phyloP scores from a whole-genome alignment of 306 rosid species.

The Heteromeles arbutifolia region DNA sequence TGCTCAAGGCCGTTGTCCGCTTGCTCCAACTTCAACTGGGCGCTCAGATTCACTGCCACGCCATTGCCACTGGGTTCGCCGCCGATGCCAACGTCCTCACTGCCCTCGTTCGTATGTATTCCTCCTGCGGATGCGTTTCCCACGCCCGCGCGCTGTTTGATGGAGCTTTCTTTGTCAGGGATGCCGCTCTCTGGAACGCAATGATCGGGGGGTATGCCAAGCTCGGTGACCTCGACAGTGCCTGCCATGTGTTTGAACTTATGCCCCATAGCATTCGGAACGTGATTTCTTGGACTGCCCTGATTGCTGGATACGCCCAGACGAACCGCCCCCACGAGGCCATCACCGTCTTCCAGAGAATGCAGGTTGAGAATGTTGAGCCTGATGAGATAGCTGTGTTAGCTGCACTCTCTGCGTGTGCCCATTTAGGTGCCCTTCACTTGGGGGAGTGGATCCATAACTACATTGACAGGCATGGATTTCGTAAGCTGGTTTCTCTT shows the following conservation, averaged over 20 bases:
- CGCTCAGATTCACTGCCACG: slow-evolving; percentile 41
- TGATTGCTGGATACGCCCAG: slow-evolving; percentile 49
- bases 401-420: slow-evolving; percentile 66
- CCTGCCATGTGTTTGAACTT: slow-evolving; percentile 43
- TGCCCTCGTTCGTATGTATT: slow-evolving; percentile 53
- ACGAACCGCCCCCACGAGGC: slow-evolving; percentile 42
- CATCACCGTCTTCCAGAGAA: slow-evolving; percentile 36
- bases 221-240: slow-evolving; percentile 39
- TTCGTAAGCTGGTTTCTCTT: slow-evolving; percentile 35
- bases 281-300: slow-evolving; percentile 59
- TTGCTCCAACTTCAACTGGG: slow-evolving; percentile 20
- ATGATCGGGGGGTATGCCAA: slow-evolving; percentile 55
- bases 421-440: slow-evolving; percentile 59
- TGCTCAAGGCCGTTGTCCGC: slow-evolving; percentile 41
- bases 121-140: slow-evolving; percentile 28
- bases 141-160: slow-evolving; percentile 55
- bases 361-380: slow-evolving; percentile 49
- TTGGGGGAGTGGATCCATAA: slow-evolving; percentile 61
- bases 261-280: slow-evolving; percentile 36
- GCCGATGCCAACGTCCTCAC: slow-evolving; percentile 21
- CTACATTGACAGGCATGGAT: slow-evolving; percentile 36
- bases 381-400: slow-evolving; percentile 57
- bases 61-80: slow-evolving; percentile 37
- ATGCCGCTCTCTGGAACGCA: slow-evolving; percentile 42
- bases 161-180: slow-evolving; percentile 5